phyloP scores from a whole-genome alignment of 2,329 filamentous ascomycete species.

The Madurella fahalii region DNA sequence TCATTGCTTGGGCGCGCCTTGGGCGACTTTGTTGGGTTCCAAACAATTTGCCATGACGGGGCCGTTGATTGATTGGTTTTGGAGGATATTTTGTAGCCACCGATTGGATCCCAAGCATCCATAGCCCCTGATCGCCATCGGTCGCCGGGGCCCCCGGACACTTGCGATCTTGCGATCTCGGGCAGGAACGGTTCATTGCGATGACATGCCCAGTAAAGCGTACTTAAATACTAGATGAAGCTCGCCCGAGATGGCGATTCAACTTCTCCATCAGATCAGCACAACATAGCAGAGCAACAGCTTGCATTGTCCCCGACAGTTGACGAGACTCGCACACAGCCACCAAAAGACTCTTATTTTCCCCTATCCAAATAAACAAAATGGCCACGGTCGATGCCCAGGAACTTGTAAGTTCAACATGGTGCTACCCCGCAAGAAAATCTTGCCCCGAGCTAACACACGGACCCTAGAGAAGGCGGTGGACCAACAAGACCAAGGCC shows the following conservation, averaged over 20 bases:
- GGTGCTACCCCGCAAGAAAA: neutral
- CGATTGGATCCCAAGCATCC: conserved; percentile 3
- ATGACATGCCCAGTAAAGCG: neutral
- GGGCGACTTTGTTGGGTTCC: conserved; percentile 13
- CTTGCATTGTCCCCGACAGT: neutral
- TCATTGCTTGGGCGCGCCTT: conserved; percentile 2
- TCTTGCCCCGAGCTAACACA: conserved; percentile 3
- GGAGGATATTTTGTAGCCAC: conserved; percentile 7
- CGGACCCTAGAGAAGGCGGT: conserved; percentile 15
- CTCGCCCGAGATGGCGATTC: neutral
- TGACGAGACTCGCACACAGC: too few species aligned
- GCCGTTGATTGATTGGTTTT: conserved; percentile 7
- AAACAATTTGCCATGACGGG: conserved; percentile 9
- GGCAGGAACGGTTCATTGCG: conserved; percentile 5
- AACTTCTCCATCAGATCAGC: neutral
- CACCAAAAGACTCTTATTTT: too few species aligned
- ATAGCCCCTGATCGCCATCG: neutral
- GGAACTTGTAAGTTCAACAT: conserved; percentile 14
- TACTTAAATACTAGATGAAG: conserved; percentile 1
- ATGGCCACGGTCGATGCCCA: conserved; percentile 10
- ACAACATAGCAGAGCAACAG: neutral
- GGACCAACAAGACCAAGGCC: conserved; percentile 16
- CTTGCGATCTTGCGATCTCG: neutral
- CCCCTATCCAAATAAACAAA: neutral
- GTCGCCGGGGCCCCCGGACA: neutral